Evolutionary conservation across 495 filamentous ascomycete species (phyloP).

Genomic region (Xylaria curta): DNA sequence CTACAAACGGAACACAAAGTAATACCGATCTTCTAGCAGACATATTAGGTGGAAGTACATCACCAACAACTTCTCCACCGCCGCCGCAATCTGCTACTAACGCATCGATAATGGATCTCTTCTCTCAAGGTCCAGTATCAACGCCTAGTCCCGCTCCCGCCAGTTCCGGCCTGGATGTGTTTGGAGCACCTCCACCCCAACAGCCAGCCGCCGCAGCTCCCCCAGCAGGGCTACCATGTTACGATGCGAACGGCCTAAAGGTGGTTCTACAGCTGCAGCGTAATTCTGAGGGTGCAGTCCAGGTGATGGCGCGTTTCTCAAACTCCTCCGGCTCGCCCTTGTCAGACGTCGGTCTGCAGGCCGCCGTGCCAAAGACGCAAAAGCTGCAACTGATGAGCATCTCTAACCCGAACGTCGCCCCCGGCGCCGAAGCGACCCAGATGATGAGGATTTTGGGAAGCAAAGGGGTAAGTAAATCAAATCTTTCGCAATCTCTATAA

Average conservation of each 20-base stretch:
- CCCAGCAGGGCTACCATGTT: conserved; percentile 69
- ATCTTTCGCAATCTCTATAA: conserved; percentile 19
- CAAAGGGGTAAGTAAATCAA: conserved; percentile 74
- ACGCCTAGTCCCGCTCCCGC: conserved; percentile 52
- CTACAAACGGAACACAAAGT: conserved; percentile 71
- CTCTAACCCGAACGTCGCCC: conserved; percentile 74
- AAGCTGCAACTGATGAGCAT: conserved; percentile 89
- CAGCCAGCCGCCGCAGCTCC: conserved; percentile 46
- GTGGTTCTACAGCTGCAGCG: conserved; percentile 84
- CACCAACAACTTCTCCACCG: conserved; percentile 60
- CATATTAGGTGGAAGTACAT: conserved; percentile 73
- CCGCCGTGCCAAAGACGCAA: conserved; percentile 94
- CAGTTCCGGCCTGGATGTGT: conserved; percentile 54
- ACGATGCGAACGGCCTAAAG: conserved; percentile 82
- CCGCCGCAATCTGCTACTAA: conserved; percentile 62
- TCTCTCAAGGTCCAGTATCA: conserved; percentile 47
- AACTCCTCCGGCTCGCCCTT: conserved; percentile 75
- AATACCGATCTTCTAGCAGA: conserved; percentile 88
- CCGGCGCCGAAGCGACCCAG: conserved; percentile 84
- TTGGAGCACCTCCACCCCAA: conserved; percentile 58
- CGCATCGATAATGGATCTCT: conserved; percentile 88
- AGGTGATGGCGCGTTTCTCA: conserved; percentile 81
- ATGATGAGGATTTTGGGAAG: conserved; percentile 82
- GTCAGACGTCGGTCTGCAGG: conserved; percentile 79
- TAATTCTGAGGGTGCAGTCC: conserved; percentile 70